These are phyloP conservation scores for Beauveria bassiana DNA, from an alignment of 2,329 filamentous ascomycete species.

Conservation along the genomic window DNA sequence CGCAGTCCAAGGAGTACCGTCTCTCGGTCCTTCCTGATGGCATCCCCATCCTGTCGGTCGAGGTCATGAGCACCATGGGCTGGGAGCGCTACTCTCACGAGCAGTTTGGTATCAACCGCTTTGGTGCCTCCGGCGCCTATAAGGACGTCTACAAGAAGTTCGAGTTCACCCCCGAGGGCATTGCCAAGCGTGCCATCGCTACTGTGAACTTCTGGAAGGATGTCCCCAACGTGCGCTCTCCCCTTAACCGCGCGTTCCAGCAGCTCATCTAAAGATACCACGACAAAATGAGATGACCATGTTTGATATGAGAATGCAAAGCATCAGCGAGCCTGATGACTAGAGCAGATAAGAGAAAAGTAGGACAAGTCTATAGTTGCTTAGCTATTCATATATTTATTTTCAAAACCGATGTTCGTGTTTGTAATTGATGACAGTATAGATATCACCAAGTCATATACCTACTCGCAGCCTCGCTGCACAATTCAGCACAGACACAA, in stretches of 20 bases:
- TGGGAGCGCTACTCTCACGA: conserved; percentile 99
- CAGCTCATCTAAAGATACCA: conserved; percentile 71
- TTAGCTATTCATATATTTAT: not conserved
- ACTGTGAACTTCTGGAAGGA: conserved; percentile 98
- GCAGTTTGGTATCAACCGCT: conserved; percentile 98
- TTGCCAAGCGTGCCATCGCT: conserved; percentile 85
- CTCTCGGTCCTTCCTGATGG: conserved; percentile 89
- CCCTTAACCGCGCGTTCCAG: conserved; percentile 95
- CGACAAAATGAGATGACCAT: not conserved
- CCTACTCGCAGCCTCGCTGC: not conserved
- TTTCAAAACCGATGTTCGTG: not conserved
- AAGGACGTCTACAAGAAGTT: conserved; percentile 99
- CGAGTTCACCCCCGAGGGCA: conserved; percentile 96
- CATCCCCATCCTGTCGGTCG: conserved; percentile 85
- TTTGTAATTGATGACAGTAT: not conserved
- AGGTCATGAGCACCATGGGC: conserved; percentile 94
- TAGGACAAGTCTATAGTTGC: not conserved
- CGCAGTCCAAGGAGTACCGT: conserved; percentile 89
- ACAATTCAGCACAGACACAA: not conserved
- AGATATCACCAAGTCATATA: not conserved
- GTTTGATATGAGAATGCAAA: not conserved
- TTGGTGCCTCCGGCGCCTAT: conserved; percentile 95
- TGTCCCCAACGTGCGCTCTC: conserved; percentile 80
- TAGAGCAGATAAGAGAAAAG: not conserved
- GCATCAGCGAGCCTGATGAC: not conserved